Evolutionary conservation across 257 asterid species (phyloP).

Genomic region (Salvia rosmarinus): DNA sequence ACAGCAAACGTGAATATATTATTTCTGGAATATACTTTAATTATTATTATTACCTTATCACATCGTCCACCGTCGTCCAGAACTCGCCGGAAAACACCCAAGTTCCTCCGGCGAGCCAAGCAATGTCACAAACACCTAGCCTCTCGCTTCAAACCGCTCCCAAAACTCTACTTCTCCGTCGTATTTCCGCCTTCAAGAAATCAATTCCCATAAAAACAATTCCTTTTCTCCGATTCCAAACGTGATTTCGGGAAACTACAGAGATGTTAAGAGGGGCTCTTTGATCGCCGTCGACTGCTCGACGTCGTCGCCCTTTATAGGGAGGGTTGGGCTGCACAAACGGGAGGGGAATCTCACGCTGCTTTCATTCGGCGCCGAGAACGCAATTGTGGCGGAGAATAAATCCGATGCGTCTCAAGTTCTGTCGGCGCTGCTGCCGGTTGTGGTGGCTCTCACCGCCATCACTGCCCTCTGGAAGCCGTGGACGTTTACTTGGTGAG

Average conservation of each 20-base stretch:
- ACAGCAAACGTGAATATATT: background rate
- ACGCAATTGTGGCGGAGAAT: slow-evolving; percentile 41
- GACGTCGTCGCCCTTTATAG: slow-evolving; percentile 66
- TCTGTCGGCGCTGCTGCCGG: slow-evolving; percentile 82
- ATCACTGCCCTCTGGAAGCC: slow-evolving; percentile 87
- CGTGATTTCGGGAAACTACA: slow-evolving; percentile 25
- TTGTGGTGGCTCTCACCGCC: slow-evolving; percentile 89
- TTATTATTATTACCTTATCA: slow-evolving; percentile 32
- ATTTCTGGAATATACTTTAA: background rate
- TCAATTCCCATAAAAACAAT: slow-evolving; percentile 29
- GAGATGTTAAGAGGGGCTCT: slow-evolving; percentile 38
- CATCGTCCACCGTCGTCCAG: slow-evolving; percentile 38
- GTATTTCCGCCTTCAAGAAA: slow-evolving; percentile 13
- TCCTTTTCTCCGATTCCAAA: slow-evolving; percentile 32
- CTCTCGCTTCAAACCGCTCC: slow-evolving; percentile 40
- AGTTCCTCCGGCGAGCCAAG: slow-evolving; percentile 41
- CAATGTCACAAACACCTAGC: slow-evolving; percentile 45
- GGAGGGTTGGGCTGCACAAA: slow-evolving; percentile 83
- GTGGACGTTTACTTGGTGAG: slow-evolving; percentile 93
- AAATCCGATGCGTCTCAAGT: slow-evolving; percentile 63
- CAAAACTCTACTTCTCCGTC: slow-evolving; percentile 27
- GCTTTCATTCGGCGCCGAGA: slow-evolving; percentile 69
- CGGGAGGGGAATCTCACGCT: slow-evolving; percentile 77
- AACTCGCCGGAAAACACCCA: slow-evolving; percentile 47
- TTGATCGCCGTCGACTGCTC: slow-evolving; percentile 63